phyloP scores from a whole-genome alignment of 805 yeast species.

The Candida ulmi region DNA sequence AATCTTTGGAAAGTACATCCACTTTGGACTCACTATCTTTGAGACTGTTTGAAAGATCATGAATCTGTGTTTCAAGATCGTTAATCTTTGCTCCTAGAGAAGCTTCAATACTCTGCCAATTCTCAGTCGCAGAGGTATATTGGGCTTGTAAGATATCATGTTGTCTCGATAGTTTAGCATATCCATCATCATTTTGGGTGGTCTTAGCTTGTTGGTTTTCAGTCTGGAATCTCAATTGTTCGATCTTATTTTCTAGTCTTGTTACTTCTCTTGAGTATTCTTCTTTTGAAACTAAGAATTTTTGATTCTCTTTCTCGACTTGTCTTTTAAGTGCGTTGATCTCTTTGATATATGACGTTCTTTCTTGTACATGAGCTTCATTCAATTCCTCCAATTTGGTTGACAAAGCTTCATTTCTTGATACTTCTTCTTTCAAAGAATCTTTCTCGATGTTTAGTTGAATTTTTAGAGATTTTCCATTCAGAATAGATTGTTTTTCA shows the following conservation, averaged over 20 bases:
- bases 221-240: slow-evolving; percentile 54
- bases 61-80: slow-evolving; percentile 38
- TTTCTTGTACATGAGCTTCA: slow-evolving; percentile 19
- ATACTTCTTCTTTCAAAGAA: slow-evolving; percentile 15
- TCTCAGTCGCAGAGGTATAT: slow-evolving; percentile 69
- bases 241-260: slow-evolving; percentile 64
- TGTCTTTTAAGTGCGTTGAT: slow-evolving; percentile 25
- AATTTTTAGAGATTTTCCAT: slow-evolving; percentile 16
- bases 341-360: slow-evolving; percentile 20
- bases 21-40: slow-evolving; percentile 17
- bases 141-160: slow-evolving; percentile 62
- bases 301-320: slow-evolving; percentile 30
- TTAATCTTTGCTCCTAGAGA: slow-evolving; percentile 46
- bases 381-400: slow-evolving; percentile 20
- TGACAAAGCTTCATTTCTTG: slow-evolving; percentile 18
- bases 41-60: slow-evolving; percentile 28
- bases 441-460: slow-evolving; percentile 18
- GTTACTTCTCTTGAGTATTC: slow-evolving; percentile 39
- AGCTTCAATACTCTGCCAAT: slow-evolving; percentile 79
- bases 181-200: slow-evolving; percentile 30
- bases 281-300: slow-evolving; percentile 13
- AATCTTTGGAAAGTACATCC: slow-evolving; percentile 26
- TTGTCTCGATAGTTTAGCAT: slow-evolving; percentile 36
- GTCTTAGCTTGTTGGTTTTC: slow-evolving; percentile 39
- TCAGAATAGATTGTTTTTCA: slow-evolving; percentile 21